These are phyloP conservation scores for Boletus mariae DNA, from an alignment of 1,284 basidiomycete genomes.

Conservation along the genomic window DNA sequence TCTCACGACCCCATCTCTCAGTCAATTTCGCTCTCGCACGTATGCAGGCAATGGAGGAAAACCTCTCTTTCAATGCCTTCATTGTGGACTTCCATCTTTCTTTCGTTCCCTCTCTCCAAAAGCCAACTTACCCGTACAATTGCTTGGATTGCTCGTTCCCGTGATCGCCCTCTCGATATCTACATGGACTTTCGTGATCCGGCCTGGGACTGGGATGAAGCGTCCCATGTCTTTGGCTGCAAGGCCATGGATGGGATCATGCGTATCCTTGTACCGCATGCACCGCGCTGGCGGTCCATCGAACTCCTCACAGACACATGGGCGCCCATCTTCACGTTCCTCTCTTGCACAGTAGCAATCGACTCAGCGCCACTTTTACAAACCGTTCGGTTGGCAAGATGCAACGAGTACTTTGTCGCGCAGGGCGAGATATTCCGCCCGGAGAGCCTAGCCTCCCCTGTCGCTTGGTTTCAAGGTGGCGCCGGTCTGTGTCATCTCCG, in stretches of 20 bases:
- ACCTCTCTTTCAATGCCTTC: conserved; percentile 39
- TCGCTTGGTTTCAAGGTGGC: conserved; percentile 42
- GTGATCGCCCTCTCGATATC: conserved; percentile 41
- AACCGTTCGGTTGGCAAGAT: conserved; percentile 44
- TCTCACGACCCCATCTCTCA: conserved; percentile 28
- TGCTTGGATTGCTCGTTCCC: conserved; percentile 42
- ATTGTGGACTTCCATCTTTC: conserved; percentile 43
- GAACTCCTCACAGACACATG: conserved; percentile 54
- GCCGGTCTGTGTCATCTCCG: conserved; percentile 31
- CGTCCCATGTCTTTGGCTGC: conserved; percentile 37
- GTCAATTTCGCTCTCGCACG: conserved; percentile 39
- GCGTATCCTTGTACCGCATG: conserved; percentile 41
- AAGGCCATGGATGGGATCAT: conserved; percentile 43
- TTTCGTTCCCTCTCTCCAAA: conserved; percentile 39
- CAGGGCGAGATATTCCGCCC: conserved; percentile 45
- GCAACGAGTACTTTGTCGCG: conserved; percentile 51
- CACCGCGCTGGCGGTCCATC: conserved; percentile 43
- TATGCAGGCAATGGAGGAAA: conserved; percentile 45
- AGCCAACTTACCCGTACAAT: conserved; percentile 36
- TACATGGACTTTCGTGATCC: conserved; percentile 53
- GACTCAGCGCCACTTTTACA: conserved; percentile 36
- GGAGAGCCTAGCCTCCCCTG: conserved; percentile 32
- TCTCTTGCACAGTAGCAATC: conserved; percentile 36
- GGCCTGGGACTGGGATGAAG: conserved; percentile 44
- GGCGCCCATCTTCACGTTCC: conserved; percentile 50